Evolutionary conservation across 73 alveolate species (phyloP).

Genomic region (Tetrahymena thermophila): DNA sequence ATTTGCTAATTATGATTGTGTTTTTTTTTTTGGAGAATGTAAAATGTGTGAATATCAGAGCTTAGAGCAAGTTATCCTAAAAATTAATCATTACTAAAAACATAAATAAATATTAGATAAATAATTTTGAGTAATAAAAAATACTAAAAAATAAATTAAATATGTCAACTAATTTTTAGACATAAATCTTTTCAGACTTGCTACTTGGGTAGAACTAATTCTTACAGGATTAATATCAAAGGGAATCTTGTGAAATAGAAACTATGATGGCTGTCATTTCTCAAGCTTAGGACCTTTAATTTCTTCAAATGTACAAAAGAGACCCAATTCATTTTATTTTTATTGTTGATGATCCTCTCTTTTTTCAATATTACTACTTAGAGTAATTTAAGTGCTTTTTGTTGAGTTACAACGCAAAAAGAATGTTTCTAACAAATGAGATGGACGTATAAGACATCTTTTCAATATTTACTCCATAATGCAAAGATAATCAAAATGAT

Average conservation of each 20-base stretch:
- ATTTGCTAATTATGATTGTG: not conserved
- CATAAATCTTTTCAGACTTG: not conserved
- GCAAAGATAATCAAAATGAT: not conserved
- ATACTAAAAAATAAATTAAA: too few relatives aligned
- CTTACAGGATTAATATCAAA: not conserved
- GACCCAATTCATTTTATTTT: not conserved
- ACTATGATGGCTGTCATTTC: not conserved
- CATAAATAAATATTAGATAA: too few relatives aligned
- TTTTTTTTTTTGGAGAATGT: too few relatives aligned
- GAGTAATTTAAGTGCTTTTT: not conserved
- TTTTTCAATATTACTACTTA: not conserved
- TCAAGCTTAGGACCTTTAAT: not conserved
- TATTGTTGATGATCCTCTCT: not conserved
- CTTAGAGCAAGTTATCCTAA: too few relatives aligned
- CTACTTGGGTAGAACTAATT: not conserved
- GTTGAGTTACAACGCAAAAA: not conserved
- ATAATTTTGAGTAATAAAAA: not conserved
- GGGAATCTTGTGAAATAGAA: not conserved
- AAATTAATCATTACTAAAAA: too few relatives aligned
- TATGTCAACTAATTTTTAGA: not conserved
- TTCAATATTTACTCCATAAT: not conserved
- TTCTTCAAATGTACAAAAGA: not conserved
- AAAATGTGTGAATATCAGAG: not conserved
- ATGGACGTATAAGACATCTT: not conserved
- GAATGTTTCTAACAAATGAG: not conserved